Base-by-base conservation (phyloP, 805 yeast species). In the Kuraishia molischiana region DNA sequence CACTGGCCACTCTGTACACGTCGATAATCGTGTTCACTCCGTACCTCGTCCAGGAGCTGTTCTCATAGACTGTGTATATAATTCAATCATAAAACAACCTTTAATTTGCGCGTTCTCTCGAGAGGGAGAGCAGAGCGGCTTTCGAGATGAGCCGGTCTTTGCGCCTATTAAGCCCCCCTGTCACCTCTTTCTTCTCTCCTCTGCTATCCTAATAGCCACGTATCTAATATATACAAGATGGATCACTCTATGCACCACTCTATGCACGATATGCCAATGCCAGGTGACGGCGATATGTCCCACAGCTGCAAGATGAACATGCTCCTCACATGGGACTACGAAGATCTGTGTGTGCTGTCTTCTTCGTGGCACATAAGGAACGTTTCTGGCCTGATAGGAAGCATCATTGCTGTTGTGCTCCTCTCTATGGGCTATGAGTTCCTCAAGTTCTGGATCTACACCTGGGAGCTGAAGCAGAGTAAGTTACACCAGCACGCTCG, bases 1-100 rank as follows among this genome's bases (percentile, higher is more conserved):
- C 80, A 33, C 59, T 85, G 38, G 72, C 77, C 37, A 75, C 85
- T 26, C 57, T 89, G 26, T 57, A 70, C 49, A 80, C 92, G 2
- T 95, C 97, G 4, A 68, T 79, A 15, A 62, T 66, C 24, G 87
- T 89, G 11, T 82, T 89, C 56, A 67, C 90, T 15, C 97, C 97
- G 21, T 81, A 77, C 56, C 61, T 89, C 47, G 61, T 47, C 11
- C 38, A 36, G 14, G 64, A 59, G 41, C 11, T 22, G 26, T 22
- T 22, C 26, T 22, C 26, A 11, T 22, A 11, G 11, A 22, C n/a
- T n/a, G n/a, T n/a, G n/a, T n/a, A n/a, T n/a, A n/a, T n/a, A n/a
- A n/a, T n/a, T n/a, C n/a, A n/a, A n/a, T n/a, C n/a, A n/a, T n/a
- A n/a, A n/a, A n/a, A n/a, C n/a, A n/a, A n/a, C n/a, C n/a, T n/a